Evolutionary conservation across 768 basidiomycete genomes (phyloP).

Genomic region (Leccinum olivaceopallidum): DNA sequence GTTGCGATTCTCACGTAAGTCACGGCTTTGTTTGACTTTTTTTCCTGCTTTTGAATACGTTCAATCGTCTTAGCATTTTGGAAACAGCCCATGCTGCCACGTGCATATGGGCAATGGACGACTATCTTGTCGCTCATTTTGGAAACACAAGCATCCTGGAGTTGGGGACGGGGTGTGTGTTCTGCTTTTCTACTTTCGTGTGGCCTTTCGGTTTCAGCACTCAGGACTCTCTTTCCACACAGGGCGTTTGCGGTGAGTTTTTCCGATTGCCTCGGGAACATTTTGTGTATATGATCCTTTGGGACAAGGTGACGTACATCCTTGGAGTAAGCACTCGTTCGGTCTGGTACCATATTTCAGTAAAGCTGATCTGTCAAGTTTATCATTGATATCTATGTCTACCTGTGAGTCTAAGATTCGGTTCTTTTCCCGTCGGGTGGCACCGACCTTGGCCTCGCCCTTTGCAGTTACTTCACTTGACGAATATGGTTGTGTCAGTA

Average conservation of each 20-base stretch:
- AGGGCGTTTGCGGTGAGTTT: not conserved
- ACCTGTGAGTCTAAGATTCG: slow-evolving; percentile 17
- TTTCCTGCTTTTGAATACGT: not conserved
- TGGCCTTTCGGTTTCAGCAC: slow-evolving; percentile 41
- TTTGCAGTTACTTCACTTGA: slow-evolving; percentile 29
- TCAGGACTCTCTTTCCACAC: not conserved
- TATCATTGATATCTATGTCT: slow-evolving; percentile 30
- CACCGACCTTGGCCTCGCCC: not conserved
- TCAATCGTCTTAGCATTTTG: slow-evolving; percentile 12
- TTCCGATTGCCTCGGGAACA: not conserved
- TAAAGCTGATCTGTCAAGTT: slow-evolving; percentile 17
- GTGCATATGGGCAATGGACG: slow-evolving; percentile 23
- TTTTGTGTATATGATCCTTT: not conserved
- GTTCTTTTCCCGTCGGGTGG: no score
- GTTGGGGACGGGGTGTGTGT: slow-evolving; percentile 24
- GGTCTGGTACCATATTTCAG: not conserved
- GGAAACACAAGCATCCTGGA: slow-evolving; percentile 9
- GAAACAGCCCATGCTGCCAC: slow-evolving; percentile 25
- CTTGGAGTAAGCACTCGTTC: slow-evolving; percentile 22
- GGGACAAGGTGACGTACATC: slow-evolving; percentile 19
- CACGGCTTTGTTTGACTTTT: not conserved
- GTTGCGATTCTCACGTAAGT: slow-evolving; percentile 24
- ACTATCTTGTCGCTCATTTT: slow-evolving; percentile 24
- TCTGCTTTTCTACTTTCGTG: not conserved
- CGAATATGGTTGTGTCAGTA: slow-evolving; percentile 30